phyloP scores from a whole-genome alignment of 2,329 filamentous ascomycete genomes.

The Penicillium olsonii region DNA sequence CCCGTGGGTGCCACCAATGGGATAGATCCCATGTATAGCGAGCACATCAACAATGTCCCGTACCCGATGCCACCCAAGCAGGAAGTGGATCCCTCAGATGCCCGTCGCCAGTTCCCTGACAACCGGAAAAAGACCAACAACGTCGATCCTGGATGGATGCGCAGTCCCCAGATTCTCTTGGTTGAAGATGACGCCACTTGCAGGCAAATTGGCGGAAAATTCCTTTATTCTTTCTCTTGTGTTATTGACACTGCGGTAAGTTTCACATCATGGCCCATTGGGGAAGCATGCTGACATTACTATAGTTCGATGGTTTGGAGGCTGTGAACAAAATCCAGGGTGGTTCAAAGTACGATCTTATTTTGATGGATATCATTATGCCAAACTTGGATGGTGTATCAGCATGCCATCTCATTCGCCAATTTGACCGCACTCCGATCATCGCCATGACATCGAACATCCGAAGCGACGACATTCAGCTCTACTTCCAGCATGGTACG shows the following conservation, averaged over 20 bases:
- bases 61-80: slow-evolving; percentile 73
- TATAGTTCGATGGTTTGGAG: slow-evolving; percentile 81
- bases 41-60: slow-evolving; percentile 92
- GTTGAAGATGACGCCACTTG: slow-evolving; percentile 80
- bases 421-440: slow-evolving; percentile 81
- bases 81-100: slow-evolving; percentile 52
- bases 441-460: slow-evolving; percentile 99
- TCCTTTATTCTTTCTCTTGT: slow-evolving; percentile 65
- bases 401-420: slow-evolving; percentile 87
- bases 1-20: slow-evolving; percentile 87
- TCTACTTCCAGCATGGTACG: slow-evolving; percentile 95
- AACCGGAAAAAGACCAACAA: slow-evolving; percentile 62
- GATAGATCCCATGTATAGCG: slow-evolving; percentile 91
- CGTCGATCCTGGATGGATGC: slow-evolving; percentile 65
- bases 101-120: slow-evolving; percentile 50
- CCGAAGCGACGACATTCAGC: slow-evolving; percentile 90
- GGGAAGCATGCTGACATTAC: slow-evolving; percentile 10
- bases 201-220: slow-evolving; percentile 67
- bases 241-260: slow-evolving; percentile 64
- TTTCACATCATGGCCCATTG: slow-evolving; percentile 16
- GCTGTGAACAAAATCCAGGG: slow-evolving; percentile 82
- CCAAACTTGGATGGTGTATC: slow-evolving; percentile 93
- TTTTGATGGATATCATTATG: slow-evolving; percentile 97
- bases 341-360: slow-evolving; percentile 66
- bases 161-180: slow-evolving; percentile 76